Conservation (phyloP, 306 rosid species). For the Prunus armeniaca region DNA sequence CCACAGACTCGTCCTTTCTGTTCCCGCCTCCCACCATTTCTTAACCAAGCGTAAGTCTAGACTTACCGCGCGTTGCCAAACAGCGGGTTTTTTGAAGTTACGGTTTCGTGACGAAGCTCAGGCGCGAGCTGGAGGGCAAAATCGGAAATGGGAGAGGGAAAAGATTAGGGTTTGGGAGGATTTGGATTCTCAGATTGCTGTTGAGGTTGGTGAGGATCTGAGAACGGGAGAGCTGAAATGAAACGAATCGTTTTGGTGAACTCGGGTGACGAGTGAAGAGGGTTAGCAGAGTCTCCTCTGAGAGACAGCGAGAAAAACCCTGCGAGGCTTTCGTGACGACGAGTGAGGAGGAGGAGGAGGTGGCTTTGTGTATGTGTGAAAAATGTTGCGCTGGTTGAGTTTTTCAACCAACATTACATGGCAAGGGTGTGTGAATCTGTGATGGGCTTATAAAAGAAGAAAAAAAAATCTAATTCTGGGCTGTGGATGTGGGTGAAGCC, state of each 20-base stretch:
- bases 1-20: conserved; percentile 51
- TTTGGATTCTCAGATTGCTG: neutral
- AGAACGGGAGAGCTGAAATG: conserved; percentile 2
- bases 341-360: neutral
- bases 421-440: neutral
- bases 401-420: neutral
- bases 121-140: neutral
- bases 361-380: neutral
- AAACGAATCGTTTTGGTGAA: conserved; percentile 4
- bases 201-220: neutral
- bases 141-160: conserved; percentile 1
- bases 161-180: conserved; percentile 3
- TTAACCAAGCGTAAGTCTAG: conserved; percentile 2
- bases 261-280: neutral
- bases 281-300: neutral
- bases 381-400: conserved; percentile 4
- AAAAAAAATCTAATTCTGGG: neutral
- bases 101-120: neutral
- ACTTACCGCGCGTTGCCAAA: conserved; percentile 5
- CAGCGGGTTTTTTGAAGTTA: neutral
- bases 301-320: neutral
- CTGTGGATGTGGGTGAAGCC: neutral
- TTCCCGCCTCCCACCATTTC: conserved; percentile 68
- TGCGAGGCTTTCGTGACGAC: neutral
- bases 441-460: neutral